A percentile compares a stretch with the other conserved stretches of the same genome.
phyloP scores from a whole-genome alignment of 2,329 filamentous ascomycete genomes.

The Colletotrichum brevisporum region DNA sequence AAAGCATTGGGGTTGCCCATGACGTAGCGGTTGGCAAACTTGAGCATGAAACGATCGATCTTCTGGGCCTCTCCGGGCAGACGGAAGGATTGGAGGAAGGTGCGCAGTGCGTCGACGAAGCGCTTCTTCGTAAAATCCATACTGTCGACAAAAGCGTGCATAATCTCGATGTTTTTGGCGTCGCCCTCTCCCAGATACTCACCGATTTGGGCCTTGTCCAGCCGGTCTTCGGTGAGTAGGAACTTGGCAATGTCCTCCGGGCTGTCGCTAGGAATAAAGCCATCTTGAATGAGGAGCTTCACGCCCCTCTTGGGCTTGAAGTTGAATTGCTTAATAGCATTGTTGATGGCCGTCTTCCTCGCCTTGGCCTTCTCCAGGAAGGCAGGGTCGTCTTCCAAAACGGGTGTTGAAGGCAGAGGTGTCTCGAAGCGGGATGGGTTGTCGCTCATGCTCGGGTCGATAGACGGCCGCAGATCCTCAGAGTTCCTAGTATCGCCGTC shows the following conservation, averaged over 20 bases:
- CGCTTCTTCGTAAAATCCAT: constrained; percentile 95
- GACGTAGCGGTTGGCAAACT: constrained; percentile 97
- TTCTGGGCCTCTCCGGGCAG: constrained; percentile 97
- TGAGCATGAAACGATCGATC: constrained; percentile 99
- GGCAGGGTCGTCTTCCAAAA: constrained; percentile 89
- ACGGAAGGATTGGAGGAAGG: constrained; percentile 95
- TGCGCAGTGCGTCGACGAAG: constrained; percentile 91
- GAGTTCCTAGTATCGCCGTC: constrained; percentile 56
- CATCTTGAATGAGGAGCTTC: constrained; percentile 84
- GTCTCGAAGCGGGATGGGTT: constrained; percentile 74
- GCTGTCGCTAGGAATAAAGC: constrained; percentile 85
- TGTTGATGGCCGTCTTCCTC: constrained; percentile 90
- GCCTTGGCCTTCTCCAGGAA: constrained; percentile 97
- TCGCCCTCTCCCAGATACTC: constrained; percentile 97
- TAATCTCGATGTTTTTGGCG: constrained; percentile 83
- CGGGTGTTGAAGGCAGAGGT: constrained; percentile 75
- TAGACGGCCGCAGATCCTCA: constrained; percentile 65
- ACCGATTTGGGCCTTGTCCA: constrained; percentile 93
- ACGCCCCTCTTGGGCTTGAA: constrained; percentile 97
- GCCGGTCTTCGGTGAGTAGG: constrained; percentile 81
- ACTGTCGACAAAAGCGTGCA: constrained; percentile 96
- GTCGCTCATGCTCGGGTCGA: constrained; percentile 78
- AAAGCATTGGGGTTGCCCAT: constrained; percentile 97
- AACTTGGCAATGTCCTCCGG: constrained; percentile 90
- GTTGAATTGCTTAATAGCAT: constrained; percentile 93